Evolutionary conservation across 2,329 filamentous ascomycete species (phyloP).

Genomic region (Colletotrichum chlorophyti): DNA sequence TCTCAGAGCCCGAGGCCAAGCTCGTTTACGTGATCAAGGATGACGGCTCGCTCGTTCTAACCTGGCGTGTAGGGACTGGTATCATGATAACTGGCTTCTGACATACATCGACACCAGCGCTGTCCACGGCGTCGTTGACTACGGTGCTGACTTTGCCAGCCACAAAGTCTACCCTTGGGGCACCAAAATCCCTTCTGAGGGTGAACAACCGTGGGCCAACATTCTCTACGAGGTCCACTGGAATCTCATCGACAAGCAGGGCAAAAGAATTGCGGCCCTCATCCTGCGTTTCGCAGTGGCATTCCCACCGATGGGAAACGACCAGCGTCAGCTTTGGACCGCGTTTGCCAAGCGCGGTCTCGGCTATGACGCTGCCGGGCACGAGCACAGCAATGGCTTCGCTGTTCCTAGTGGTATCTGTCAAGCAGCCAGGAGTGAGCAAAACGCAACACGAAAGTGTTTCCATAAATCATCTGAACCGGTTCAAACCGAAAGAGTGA

Average conservation of each 20-base stretch:
- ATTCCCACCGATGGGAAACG: slow-evolving; percentile 60
- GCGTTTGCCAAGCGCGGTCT: slow-evolving; percentile 65
- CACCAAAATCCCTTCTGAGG: slow-evolving; percentile 56
- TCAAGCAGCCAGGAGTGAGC: no score
- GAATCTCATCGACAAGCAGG: slow-evolving; percentile 63
- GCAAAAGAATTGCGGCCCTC: slow-evolving; percentile 51
- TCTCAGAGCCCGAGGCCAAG: slow-evolving; percentile 55
- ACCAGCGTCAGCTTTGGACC: slow-evolving; percentile 59
- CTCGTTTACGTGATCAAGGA: slow-evolving; percentile 57
- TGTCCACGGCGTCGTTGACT: slow-evolving; percentile 58
- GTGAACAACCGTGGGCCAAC: slow-evolving; percentile 54
- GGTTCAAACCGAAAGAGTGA: no score
- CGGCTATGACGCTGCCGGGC: slow-evolving; percentile 45
- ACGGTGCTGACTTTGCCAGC: slow-evolving; percentile 53
- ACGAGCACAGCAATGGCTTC: slow-evolving; percentile 39
- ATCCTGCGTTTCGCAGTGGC: slow-evolving; percentile 50
- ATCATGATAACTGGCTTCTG: slow-evolving; percentile 58
- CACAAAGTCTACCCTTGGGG: slow-evolving; percentile 61
- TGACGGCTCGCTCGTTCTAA: slow-evolving; percentile 49
- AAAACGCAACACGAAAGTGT: no score
- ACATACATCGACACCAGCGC: slow-evolving; percentile 57
- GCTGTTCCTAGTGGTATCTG: slow-evolving; percentile 33
- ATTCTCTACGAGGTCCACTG: slow-evolving; percentile 63
- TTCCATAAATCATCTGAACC: no score
- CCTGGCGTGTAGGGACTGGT: slow-evolving; percentile 62